Conservation (phyloP, 2,329 filamentous ascomycete genomes). For the Colletotrichum ledebouriae region DNA sequence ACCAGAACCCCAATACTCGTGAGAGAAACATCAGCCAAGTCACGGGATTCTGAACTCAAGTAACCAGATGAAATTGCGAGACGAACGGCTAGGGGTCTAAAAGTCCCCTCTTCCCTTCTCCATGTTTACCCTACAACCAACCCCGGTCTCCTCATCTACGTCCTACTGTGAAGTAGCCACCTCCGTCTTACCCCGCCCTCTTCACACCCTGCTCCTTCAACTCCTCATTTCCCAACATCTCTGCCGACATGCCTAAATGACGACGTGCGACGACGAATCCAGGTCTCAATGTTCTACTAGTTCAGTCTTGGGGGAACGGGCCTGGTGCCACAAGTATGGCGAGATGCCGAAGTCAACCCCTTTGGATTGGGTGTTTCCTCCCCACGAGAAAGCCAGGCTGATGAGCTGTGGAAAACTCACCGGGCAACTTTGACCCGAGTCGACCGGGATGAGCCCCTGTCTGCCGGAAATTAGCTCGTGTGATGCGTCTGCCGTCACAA, state of each 20-base stretch:
- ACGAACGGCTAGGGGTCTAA: neutral
- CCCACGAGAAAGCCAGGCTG: no score
- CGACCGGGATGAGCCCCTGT: conserved; percentile 29
- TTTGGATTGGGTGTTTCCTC: no score
- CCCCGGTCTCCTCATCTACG: neutral
- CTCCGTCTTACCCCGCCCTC: conserved; percentile 21
- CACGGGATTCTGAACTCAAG: no score
- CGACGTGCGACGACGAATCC: neutral
- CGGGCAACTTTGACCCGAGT: conserved; percentile 37
- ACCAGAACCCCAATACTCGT: no score
- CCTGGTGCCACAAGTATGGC: no score
- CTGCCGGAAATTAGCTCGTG: no score
- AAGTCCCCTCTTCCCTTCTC: neutral
- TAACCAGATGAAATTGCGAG: neutral
- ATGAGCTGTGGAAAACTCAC: no score
- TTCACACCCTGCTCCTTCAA: conserved; percentile 1
- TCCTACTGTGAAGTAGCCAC: neutral
- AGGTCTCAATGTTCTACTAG: no score
- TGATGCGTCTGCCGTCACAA: neutral
- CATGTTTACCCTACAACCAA: conserved; percentile 32
- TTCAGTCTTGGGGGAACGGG: no score
- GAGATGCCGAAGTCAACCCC: no score
- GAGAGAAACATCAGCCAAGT: no score
- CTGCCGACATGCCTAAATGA: neutral
- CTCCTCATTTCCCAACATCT: neutral